Conservation (phyloP, 1,284 basidiomycete genomes). For the Irpex rosettiformis region DNA sequence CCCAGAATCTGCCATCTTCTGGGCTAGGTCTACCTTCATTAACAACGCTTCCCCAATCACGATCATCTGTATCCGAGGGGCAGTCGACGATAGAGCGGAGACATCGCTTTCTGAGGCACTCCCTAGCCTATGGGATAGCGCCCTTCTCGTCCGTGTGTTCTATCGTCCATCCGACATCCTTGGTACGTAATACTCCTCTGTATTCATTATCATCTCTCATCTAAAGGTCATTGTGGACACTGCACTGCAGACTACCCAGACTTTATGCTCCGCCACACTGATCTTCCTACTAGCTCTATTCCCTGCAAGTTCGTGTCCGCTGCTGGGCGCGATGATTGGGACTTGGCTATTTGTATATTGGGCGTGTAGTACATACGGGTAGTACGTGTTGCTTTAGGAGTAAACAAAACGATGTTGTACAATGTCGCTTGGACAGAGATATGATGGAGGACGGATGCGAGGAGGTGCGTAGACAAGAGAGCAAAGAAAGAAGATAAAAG, state of each 20-base stretch:
- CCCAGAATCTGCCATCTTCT: slow-evolving; percentile 31
- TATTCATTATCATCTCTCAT: not conserved
- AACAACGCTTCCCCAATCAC: slow-evolving; percentile 34
- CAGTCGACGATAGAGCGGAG: slow-evolving; percentile 6
- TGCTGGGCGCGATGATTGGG: slow-evolving; percentile 45
- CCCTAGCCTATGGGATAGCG: slow-evolving; percentile 12
- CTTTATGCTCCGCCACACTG: slow-evolving; percentile 19
- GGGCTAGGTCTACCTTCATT: slow-evolving; percentile 45
- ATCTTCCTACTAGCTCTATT: slow-evolving; percentile 48
- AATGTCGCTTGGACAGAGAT: not conserved
- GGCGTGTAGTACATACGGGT: slow-evolving; percentile 7
- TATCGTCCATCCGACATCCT: slow-evolving; percentile 29
- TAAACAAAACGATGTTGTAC: slow-evolving; percentile 14
- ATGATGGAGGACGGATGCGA: not conserved
- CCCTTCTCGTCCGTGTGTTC: slow-evolving; percentile 45
- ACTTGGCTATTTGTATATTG: slow-evolving; percentile 50
- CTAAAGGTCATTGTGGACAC: not conserved
- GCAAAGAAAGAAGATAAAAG: too few relatives aligned
- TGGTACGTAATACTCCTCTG: slow-evolving; percentile 16
- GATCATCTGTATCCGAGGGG: slow-evolving; percentile 9
- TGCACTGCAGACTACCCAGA: slow-evolving; percentile 12
- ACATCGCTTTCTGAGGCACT: slow-evolving; percentile 8
- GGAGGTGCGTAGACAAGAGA: slow-evolving; percentile 1
- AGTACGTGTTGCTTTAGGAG: slow-evolving; percentile 20
- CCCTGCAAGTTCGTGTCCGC: slow-evolving; percentile 52